Percentiles rank a stretch among this genome's conserved stretches.
Conservation (phyloP, 2,329 filamentous ascomycete genomes). For the Colletotrichum sp. region DNA sequence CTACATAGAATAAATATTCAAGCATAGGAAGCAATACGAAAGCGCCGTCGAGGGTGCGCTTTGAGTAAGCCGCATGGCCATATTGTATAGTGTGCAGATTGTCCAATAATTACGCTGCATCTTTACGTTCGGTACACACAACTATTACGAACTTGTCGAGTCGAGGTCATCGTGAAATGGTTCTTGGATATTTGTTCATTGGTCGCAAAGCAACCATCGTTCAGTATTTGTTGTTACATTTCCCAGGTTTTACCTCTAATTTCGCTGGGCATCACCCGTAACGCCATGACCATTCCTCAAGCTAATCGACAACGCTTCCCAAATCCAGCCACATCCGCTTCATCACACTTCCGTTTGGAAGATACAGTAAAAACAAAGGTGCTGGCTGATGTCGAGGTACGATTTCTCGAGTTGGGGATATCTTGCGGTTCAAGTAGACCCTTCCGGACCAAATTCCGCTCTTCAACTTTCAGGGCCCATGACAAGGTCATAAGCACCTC, state of each 20-base stretch:
- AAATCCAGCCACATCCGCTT: not conserved
- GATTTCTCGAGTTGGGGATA: not conserved
- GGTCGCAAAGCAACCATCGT: not conserved
- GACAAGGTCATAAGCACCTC: slow-evolving; percentile 53
- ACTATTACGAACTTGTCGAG: not conserved
- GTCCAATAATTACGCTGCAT: not conserved
- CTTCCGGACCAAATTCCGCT: slow-evolving; percentile 33
- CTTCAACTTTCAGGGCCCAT: slow-evolving; percentile 50
- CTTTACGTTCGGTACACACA: not conserved
- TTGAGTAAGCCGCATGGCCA: not conserved
- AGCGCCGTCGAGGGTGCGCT: not conserved
- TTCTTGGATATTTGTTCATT: not conserved
- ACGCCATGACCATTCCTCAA: slow-evolving; percentile 8
- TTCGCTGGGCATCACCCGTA: not conserved
- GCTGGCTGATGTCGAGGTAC: not conserved
- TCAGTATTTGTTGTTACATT: slow-evolving; percentile 1
- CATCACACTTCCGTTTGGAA: slow-evolving; percentile 15
- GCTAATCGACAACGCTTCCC: slow-evolving; percentile 17
- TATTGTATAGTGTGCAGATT: not conserved
- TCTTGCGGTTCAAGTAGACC: not conserved
- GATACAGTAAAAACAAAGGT: not conserved
- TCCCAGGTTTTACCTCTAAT: not conserved
- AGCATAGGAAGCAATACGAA: not conserved
- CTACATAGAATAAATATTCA: not conserved
- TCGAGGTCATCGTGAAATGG: not conserved